Evolutionary conservation across 2,329 filamentous ascomycete species (phyloP), one percentile per base, ranked within the genome.

Genomic region (Boeremia lycopersici): DNA sequence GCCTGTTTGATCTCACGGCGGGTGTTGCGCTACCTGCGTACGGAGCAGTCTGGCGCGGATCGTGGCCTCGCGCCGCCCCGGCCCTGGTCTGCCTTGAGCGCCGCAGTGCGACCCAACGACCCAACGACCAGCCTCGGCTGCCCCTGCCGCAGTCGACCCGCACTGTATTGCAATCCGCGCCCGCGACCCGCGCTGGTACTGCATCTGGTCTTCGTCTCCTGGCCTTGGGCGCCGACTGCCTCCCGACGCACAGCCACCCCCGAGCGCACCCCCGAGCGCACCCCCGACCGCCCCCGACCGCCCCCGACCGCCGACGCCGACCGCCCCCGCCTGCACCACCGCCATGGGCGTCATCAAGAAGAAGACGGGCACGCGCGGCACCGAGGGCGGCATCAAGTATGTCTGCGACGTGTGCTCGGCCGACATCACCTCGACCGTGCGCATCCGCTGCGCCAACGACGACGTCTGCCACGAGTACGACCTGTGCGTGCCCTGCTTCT

Each of bases 341-440:
- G 51, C 64, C 64, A 97, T 97, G 93, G 93, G 92, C 67, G 89
- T 96, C 70, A 96, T 97, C 74, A 89, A 93, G 74, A 97, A 97
- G 82, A 97, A 97, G 81, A 95, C 91, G 56, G 90, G 89, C 63
- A 87, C 88, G 50, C 84, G 90, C 71, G 91, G 90, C 60, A 91
- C 89, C 46, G 91, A 97, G 73, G 92, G 79, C 57, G 80, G 80
- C 54, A 78, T 81, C 55, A 97, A 98, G 75, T 99, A 96, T 75
- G 91, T 98, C 63, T 99, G 95, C 80, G 96, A 99, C 76, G 89
- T 96, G 55, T 99, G 95, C 76, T 96, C 91, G 39, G 91, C 91
- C 53, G 95, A 99, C 75, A 96, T 99, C 65, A 99, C 95, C 41
- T 95, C 93, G 5, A 99, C 95, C 41, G 95, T 96, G 83, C 92